Base-by-base conservation (phyloP, 345 rosid species). In the Pugionium cornutum region DNA sequence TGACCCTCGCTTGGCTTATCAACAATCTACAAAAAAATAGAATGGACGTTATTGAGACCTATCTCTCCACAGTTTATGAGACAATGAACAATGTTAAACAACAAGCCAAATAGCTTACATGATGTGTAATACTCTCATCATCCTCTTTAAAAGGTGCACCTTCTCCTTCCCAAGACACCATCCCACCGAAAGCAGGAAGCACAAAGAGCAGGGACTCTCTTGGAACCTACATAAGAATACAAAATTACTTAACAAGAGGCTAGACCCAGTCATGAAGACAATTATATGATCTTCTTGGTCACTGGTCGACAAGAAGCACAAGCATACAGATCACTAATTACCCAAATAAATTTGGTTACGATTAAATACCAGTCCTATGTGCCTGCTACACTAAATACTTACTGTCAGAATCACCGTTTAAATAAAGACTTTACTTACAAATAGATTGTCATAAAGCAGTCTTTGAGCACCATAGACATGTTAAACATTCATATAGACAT, bases 111-210 rank as follows among this genome's bases (percentile, higher is more conserved):
- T 42, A 60, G 72, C 78, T 63, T 76, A 92, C 99, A 90, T 90
- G 99, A 78, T 90, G 84, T 71, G 97, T 86, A 49, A 89, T 89
- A 81, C 85, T 83, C 68, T 84, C 87, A 71, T 92, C 95, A 68
- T 82, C 74, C 70, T 90, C 96, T 45, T 56, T 62, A 42, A 83
- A 92, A 5, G 97, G 97, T 27, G 97, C 96, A 11, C 85, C 99
- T 58, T 86, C 95, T 48, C 99, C 96, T 54, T 88, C 97, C 99
- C 99, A 90, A 67, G 99, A 90, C 62, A 89, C 95, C 65, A 68
- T 64, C 53, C 99, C 99, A 25, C 99, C 98, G 77, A 90, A 92
- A 70, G 99, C 85, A 76, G 94, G 91, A 74, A 92, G 81, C 56
- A 92, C 89, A 58, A 92, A 88, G 33, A 86, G 96, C 69, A 92